Base-by-base conservation (phyloP, 257 asterid species). In the Prunella vulgaris region DNA sequence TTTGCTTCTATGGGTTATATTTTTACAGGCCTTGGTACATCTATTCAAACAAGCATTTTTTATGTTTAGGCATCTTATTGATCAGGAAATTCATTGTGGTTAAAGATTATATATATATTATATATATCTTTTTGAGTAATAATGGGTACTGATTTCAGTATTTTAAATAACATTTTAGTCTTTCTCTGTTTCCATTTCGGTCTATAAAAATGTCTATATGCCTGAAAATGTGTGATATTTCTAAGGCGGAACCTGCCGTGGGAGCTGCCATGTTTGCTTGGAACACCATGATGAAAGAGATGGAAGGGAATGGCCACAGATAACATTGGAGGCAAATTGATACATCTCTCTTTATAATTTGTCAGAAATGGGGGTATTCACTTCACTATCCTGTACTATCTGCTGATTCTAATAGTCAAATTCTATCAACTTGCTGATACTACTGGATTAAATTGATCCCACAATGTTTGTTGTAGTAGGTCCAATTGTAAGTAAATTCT, bases 261-360 rank as follows among this genome's bases (percentile, higher is more conserved):
- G 98, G 98, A 74, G 96, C 98, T 71, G 98, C 97, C 10, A 76
- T 93, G 71, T 82, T 85, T 66, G 97, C 95, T 21, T 87, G 90
- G 92, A 84, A 79, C 79, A 73, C 78, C 77, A 64, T 84, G 78
- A 74, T 78, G 87, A 84, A 80, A 70, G 95, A 84, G 70, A 57
- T 69, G 10, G 64, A 38, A 66, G 77, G 33, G 24, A 84, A 84
- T 65, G 85, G 82, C 70, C 87, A 80, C 66, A 73, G 88, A 71
- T 90, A 79, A 83, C 78, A 56, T 64, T 30, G 24, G 66, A 20
- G 74, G 35, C 66, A 6, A 30, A 44, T 14, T 7, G 38, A 37
- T 48, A 61, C 14, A 14, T 38, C 67, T 21, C 65, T 7, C 42
- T 30, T 9, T 3, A 22, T 60, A 3, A 25, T 27, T 32, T 73